phyloP scores from a whole-genome alignment of 345 rosid genomes.

The Bruguiera parviflora region DNA sequence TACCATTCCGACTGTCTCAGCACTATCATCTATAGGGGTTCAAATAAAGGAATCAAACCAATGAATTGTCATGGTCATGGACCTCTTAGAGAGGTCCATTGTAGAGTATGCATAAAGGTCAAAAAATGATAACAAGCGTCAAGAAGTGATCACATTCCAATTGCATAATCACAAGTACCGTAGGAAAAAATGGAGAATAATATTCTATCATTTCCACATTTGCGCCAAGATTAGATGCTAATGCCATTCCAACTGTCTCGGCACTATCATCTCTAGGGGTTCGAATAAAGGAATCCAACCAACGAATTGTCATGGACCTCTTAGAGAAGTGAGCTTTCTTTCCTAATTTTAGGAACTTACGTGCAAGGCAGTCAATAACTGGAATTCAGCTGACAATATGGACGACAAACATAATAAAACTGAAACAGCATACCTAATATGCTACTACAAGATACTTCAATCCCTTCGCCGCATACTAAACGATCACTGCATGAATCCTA shows the following conservation, averaged over 20 bases:
- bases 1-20: constrained; percentile 53
- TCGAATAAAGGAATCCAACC: constrained; percentile 62
- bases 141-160: no score
- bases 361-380: constrained; percentile 1
- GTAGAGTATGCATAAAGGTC: no score
- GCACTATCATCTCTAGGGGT: constrained; percentile 72
- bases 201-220: no score
- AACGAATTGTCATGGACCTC: constrained; percentile 62
- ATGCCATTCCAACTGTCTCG: constrained; percentile 51
- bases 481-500: constrained; percentile 52
- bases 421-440: constrained; percentile 36
- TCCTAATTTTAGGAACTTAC: constrained; percentile 58
- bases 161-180: no score
- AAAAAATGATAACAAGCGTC: no score
- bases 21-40: no score
- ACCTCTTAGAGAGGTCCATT: no score
- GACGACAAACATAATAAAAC: not conserved
- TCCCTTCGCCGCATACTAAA: constrained; percentile 56
- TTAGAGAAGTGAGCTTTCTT: constrained; percentile 38
- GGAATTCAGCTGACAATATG: not conserved
- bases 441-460: constrained; percentile 63
- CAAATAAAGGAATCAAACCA: no score
- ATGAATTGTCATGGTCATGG: no score
- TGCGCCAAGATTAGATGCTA: no score
- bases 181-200: no score